Conservation (phyloP, 176 grass and related monocot genomes). For the Cenchrus fungigraminus region DNA sequence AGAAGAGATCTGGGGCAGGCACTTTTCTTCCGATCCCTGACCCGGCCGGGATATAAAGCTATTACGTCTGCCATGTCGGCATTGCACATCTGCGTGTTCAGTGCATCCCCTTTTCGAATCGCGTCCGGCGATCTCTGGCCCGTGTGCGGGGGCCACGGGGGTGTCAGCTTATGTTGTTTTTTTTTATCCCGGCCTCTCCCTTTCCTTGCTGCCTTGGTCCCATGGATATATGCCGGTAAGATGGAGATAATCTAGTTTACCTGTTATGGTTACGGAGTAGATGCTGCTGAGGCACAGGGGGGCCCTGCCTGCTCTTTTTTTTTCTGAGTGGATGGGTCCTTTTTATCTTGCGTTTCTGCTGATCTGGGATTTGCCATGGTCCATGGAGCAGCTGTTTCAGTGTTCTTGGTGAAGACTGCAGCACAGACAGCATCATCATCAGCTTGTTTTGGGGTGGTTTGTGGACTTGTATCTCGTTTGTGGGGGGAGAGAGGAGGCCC, state of each 20-base stretch:
- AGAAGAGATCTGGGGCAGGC: conserved; percentile 31
- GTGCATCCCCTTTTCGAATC: conserved; percentile 10
- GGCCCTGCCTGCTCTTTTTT: not conserved
- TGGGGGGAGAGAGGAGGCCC: not conserved
- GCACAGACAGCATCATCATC: not conserved
- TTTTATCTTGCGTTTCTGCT: conserved; percentile 8
- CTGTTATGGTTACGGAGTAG: not conserved
- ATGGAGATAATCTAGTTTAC: conserved; percentile 25
- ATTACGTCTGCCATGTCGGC: conserved; percentile 49
- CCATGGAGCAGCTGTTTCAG: not conserved
- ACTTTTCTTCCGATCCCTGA: not conserved
- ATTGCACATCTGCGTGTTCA: conserved; percentile 24
- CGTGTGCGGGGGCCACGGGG: not conserved
- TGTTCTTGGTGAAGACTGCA: not conserved
- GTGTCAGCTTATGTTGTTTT: conserved; percentile 35
- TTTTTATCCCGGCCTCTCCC: not conserved
- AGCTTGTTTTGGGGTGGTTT: not conserved
- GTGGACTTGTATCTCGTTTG: not conserved
- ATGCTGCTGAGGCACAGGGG: not conserved
- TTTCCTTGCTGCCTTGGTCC: not conserved
- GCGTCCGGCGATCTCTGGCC: not conserved
- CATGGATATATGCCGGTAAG: not conserved
- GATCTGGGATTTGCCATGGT: not conserved
- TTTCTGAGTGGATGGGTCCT: not conserved
- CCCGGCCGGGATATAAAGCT: conserved; percentile 19